phyloP scores from a whole-genome alignment of 208 protist genomes.

The Trypanosomatidae sp. region DNA sequence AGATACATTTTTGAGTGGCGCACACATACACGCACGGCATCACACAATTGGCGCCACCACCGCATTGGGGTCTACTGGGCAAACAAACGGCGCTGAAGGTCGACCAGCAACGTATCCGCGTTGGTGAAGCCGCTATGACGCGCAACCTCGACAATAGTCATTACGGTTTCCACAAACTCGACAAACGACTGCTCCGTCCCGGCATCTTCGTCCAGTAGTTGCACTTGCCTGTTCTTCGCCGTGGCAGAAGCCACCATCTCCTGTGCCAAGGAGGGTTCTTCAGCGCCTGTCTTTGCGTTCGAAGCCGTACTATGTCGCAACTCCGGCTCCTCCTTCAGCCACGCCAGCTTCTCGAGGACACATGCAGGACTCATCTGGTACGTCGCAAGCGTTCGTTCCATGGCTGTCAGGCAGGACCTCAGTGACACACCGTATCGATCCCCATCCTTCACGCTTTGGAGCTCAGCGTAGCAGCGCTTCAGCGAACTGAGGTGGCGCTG shows the following conservation, averaged over 20 bases:
- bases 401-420: slow-evolving; percentile 12
- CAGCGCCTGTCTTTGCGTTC: neutral
- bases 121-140: slow-evolving; percentile 9
- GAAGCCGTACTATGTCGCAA: no score
- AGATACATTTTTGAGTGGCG: slow-evolving; percentile 19
- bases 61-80: neutral
- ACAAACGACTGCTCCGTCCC: slow-evolving; percentile 57
- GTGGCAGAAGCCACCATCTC: slow-evolving; percentile 13
- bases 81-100: slow-evolving; percentile 16
- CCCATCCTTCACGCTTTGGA: slow-evolving; percentile 26
- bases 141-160: slow-evolving; percentile 26
- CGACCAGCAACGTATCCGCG: slow-evolving; percentile 5
- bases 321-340: slow-evolving; percentile 13
- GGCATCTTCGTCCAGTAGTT: slow-evolving; percentile 24
- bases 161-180: slow-evolving; percentile 80
- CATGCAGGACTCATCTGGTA: slow-evolving; percentile 7
- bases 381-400: slow-evolving; percentile 5
- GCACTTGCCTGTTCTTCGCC: slow-evolving; percentile 14
- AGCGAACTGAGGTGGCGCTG: slow-evolving; percentile 22
- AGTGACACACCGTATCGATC: slow-evolving; percentile 16
- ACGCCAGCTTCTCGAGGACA: slow-evolving; percentile 21
- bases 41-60: neutral
- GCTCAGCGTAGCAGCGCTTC: slow-evolving; percentile 26
- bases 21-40: slow-evolving; percentile 4
- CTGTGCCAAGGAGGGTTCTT: slow-evolving; percentile 8